phyloP scores from a whole-genome alignment of 441 rosid genomes.

The Populus hybrid region DNA sequence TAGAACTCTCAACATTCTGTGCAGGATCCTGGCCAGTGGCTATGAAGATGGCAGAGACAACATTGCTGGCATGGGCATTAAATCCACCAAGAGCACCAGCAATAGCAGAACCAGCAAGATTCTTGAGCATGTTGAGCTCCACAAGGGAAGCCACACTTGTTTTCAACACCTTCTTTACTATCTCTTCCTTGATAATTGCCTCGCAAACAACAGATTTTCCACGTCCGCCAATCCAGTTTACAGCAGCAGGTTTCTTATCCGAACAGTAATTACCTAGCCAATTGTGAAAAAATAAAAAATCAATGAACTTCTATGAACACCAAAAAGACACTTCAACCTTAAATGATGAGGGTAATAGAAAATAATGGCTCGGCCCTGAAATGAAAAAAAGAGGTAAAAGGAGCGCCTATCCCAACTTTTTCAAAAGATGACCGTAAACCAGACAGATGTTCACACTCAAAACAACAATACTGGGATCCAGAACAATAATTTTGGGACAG shows the following conservation, averaged over 20 bases:
- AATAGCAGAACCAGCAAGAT: constrained; percentile 77
- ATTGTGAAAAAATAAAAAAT: background rate
- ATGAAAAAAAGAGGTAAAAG: too few relatives aligned
- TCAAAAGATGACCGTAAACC: too few relatives aligned
- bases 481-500: too few relatives aligned
- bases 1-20: constrained; percentile 90
- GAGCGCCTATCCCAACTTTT: too few relatives aligned
- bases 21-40: constrained; percentile 99
- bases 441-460: too few relatives aligned
- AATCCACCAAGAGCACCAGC: constrained; percentile 94
- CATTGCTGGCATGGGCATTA: constrained; percentile 91
- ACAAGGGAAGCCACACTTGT: constrained; percentile 68
- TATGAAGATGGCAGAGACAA: constrained; percentile 76
- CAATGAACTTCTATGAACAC: background rate
- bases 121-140: constrained; percentile 92
- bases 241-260: constrained; percentile 91
- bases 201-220: constrained; percentile 91
- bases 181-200: constrained; percentile 73
- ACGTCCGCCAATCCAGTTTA: constrained; percentile 93
- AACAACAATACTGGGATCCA: too few relatives aligned
- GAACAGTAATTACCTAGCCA: constrained; percentile 71
- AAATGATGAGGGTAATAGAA: background rate
- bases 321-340: background rate
- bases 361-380: background rate
- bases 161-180: constrained; percentile 67